A percentile compares a stretch with the other conserved stretches of the same genome.
Conservation (phyloP, 768 basidiomycete species). For the Megacollybia marginata region DNA sequence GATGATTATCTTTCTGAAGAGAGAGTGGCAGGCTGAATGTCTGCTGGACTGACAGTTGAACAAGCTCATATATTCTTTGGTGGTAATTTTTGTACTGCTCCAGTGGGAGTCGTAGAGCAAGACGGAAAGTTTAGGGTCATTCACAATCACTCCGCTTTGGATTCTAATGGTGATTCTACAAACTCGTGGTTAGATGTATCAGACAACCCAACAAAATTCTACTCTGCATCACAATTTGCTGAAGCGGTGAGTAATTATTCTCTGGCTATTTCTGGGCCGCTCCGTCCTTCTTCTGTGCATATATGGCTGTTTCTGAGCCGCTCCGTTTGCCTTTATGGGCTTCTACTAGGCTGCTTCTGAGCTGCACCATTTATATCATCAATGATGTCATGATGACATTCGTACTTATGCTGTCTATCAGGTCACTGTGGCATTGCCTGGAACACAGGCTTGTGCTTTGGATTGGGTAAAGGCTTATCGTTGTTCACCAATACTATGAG, state of each 20-base stretch:
- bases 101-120: slow-evolving; percentile 4
- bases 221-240: too few species aligned
- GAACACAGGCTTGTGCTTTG: too few species aligned
- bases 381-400: too few species aligned
- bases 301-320: background rate
- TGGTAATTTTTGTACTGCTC: slow-evolving; percentile 5
- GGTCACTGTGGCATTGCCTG: too few species aligned
- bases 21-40: slow-evolving; percentile 1
- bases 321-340: background rate
- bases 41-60: background rate
- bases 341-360: background rate
- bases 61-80: slow-evolving; percentile 1
- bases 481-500: too few species aligned
- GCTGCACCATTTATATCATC: background rate
- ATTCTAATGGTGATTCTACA: too few species aligned
- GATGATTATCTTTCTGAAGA: slow-evolving; percentile 3
- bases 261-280: too few species aligned
- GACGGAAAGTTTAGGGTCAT: background rate
- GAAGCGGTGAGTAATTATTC: too few species aligned
- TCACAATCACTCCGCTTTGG: background rate
- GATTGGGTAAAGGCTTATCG: too few species aligned
- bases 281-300: too few species aligned
- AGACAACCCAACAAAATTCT: background rate
- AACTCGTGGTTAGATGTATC: too few species aligned
- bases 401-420: too few species aligned